Percentiles rank a stretch among this genome's conserved stretches.
Evolutionary conservation across 2,329 filamentous ascomycete species (phyloP).

Genomic region (Botrytis hyacinthi): DNA sequence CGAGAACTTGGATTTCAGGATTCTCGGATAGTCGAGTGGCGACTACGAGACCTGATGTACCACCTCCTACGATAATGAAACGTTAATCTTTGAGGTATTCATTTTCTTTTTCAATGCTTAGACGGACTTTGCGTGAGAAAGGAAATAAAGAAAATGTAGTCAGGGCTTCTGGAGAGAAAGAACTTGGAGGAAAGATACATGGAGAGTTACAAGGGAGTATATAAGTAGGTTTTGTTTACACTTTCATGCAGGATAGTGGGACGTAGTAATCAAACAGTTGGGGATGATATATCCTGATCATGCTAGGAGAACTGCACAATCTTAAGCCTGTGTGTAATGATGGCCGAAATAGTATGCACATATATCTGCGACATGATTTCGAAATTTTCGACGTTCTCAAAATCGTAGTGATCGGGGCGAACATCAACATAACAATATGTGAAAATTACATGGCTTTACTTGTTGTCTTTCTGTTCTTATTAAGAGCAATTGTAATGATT

Average conservation of each 20-base stretch:
- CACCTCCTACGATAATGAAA: neutral
- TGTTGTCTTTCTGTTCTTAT: neutral
- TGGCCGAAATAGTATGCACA: neutral
- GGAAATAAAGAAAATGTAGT: neutral
- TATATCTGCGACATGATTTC: neutral
- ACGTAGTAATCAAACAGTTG: neutral
- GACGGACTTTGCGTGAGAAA: neutral
- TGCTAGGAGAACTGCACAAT: neutral
- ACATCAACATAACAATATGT: neutral
- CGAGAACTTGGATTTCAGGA: conserved; percentile 42
- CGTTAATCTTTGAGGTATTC: neutral
- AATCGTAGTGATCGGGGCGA: neutral
- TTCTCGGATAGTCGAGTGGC: conserved; percentile 36
- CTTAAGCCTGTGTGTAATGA: neutral
- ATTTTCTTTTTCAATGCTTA: neutral
- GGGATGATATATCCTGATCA: neutral
- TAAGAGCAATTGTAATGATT: neutral
- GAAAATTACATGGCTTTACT: neutral
- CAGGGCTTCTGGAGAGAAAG: neutral
- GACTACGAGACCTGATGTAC: conserved; percentile 32
- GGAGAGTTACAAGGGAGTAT: neutral
- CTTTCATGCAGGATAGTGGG: neutral
- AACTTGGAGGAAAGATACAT: neutral
- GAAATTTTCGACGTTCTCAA: neutral
- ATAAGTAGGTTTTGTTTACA: neutral